phyloP scores from a whole-genome alignment of 2,329 filamentous ascomycete species.

The Penicillium sp. region DNA sequence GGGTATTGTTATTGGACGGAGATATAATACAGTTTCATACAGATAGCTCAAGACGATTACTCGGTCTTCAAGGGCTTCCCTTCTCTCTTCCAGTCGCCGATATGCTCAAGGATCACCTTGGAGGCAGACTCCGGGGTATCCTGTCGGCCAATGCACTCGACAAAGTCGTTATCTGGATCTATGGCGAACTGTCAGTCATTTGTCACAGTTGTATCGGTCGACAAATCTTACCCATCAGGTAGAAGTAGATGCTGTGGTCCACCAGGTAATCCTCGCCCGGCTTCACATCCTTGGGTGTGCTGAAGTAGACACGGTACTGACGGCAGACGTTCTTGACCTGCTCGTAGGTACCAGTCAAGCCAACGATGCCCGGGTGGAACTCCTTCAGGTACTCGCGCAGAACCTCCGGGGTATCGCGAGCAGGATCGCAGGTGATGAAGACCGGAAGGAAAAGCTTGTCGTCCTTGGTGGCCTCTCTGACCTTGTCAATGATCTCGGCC shows the following conservation, averaged over 20 bases:
- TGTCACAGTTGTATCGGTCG: not conserved
- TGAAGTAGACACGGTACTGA: conserved; percentile 95
- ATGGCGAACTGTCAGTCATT: conserved; percentile 9
- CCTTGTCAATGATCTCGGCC: conserved; percentile 85
- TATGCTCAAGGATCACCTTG: conserved; percentile 80
- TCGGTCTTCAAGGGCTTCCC: conserved; percentile 54
- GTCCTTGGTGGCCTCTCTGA: conserved; percentile 44
- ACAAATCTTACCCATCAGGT: conserved; percentile 74
- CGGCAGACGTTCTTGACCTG: conserved; percentile 94
- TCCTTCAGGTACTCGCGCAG: conserved; percentile 83
- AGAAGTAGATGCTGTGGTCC: conserved; percentile 99
- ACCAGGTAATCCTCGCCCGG: conserved; percentile 96
- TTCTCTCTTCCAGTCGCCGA: conserved; percentile 70
- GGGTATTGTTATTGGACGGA: conserved; percentile 30
- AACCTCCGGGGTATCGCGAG: conserved; percentile 81
- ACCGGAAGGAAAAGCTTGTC: conserved; percentile 66
- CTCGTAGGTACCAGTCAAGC: conserved; percentile 90
- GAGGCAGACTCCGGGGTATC: conserved; percentile 87
- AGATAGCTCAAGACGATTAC: conserved; percentile 19
- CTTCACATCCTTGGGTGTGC: conserved; percentile 83
- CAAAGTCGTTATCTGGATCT: conserved; percentile 97
- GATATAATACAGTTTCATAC: conserved; percentile 28
- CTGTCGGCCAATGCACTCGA: conserved; percentile 93
- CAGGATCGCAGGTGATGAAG: conserved; percentile 95
- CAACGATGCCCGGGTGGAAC: conserved; percentile 84